Evolutionary conservation across 1,139 yeast species (phyloP), one percentile per base, ranked within the genome.

Genomic region (Eremothecium coryli): DNA sequence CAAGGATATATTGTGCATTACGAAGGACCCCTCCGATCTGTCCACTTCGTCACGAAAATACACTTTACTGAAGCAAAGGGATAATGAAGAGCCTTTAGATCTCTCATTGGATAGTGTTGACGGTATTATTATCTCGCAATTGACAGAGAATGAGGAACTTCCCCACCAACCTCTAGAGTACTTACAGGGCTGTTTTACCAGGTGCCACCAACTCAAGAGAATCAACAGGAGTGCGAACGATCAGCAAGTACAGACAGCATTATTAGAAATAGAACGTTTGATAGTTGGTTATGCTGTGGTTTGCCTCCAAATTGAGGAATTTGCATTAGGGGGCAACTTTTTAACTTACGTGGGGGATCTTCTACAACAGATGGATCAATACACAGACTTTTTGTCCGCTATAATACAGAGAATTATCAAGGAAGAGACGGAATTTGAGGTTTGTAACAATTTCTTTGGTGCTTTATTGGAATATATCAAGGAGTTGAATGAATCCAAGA

Each of bases 251-350:
- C 73, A 74, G 26, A 53, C 52, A 3, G 46, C 75, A 3, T 56
- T 76, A 34, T 63, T 65, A 35, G 74, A 74, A 39, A 61, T 74
- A 20, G 65, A 72, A 32, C 59, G 76, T 33, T 62, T 78, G 31
- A 58, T 76, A 10, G 64, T 80, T 11, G 76, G 82, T 15, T 84
- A 78, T 56, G 85, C 85, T 0, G 65, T 77, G 23, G 76, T 82
- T 23, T 60, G 80, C 23, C 75, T 82, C 49, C 85, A 77, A 52
- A 70, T 77, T 7, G 56, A 54, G 29, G 56, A 52, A 18, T 57
- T 57, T 31, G 47, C 54, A 11, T 31, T 49, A 14, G 45, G 49
- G 28, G 60, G 57, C 12, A 41, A 41, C 25, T 44, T 46, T 13
- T 38, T 35, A 23, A 26, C 26, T 2, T 61, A 54, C 32, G 44